These are phyloP conservation scores for Xylariaceae sp. DNA, from an alignment of 2,329 filamentous ascomycete species.

Conservation along the genomic window DNA sequence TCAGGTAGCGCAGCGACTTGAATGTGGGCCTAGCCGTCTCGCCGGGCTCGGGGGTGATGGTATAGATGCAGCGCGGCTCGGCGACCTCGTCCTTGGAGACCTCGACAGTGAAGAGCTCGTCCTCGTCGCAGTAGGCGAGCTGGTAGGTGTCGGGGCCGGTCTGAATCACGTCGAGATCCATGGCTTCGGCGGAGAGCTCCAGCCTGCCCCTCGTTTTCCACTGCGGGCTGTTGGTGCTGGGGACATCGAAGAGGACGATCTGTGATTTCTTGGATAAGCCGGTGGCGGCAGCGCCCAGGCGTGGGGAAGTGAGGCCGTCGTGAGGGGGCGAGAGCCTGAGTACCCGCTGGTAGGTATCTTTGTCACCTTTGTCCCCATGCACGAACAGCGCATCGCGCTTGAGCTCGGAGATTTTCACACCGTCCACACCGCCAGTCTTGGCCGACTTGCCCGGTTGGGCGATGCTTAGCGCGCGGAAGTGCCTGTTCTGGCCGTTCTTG, in stretches of 20 bases:
- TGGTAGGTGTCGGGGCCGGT: conserved; percentile 61
- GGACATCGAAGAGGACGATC: conserved; percentile 75
- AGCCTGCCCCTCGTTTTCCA: conserved; percentile 50
- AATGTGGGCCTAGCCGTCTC: conserved; percentile 48
- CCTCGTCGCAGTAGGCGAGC: conserved; percentile 75
- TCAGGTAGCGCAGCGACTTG: conserved; percentile 58
- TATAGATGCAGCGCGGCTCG: conserved; percentile 55
- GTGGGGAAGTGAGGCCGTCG: conserved; percentile 45
- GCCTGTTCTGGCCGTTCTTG: conserved; percentile 74
- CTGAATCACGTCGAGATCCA: conserved; percentile 69
- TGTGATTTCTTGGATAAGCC: conserved; percentile 74
- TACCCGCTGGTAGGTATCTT: conserved; percentile 57
- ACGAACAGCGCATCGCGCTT: conserved; percentile 53
- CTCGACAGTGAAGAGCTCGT: conserved; percentile 68
- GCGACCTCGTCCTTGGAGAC: conserved; percentile 40
- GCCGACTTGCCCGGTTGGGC: conserved; percentile 33
- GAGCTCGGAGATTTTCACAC: conserved; percentile 49
- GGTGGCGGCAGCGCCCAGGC: conserved; percentile 76
- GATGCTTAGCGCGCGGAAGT: conserved; percentile 75
- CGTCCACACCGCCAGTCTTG: conserved; percentile 38
- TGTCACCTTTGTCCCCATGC: conserved; percentile 49
- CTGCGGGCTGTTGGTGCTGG: conserved; percentile 50
- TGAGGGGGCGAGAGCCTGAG: conserved; percentile 53
- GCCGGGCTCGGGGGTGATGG: conserved; percentile 48
- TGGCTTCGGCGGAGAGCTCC: conserved; percentile 55